Percentiles rank a stretch among this genome's conserved stretches.
phyloP scores from a whole-genome alignment of 2,329 filamentous ascomycete genomes.

The Aspergillaceae sp. region DNA sequence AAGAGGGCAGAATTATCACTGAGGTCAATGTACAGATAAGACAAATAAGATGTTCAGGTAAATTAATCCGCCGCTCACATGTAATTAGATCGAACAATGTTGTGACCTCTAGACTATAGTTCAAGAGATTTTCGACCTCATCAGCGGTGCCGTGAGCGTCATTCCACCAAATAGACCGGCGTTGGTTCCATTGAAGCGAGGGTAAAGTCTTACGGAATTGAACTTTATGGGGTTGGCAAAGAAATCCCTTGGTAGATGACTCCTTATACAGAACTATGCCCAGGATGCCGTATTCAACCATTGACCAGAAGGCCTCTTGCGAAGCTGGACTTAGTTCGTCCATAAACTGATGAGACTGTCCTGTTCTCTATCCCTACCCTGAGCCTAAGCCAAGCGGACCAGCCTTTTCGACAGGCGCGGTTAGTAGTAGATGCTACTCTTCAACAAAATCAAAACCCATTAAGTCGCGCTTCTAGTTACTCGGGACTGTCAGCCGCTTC shows the following conservation, averaged over 20 bases:
- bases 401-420: constrained; percentile 29
- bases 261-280: constrained; percentile 6
- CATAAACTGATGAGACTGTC: constrained; percentile 9
- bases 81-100: no score
- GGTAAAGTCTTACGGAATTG: neutral
- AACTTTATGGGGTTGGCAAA: constrained; percentile 9
- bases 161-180: neutral
- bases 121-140: constrained; percentile 10
- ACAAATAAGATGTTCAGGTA: no score
- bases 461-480: constrained; percentile 13
- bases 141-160: constrained; percentile 9
- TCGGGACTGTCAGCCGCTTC: constrained; percentile 13
- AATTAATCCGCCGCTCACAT: no score
- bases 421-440: constrained; percentile 18
- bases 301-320: constrained; percentile 12
- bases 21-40: no score
- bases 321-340: constrained; percentile 11
- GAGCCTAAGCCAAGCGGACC: constrained; percentile 20
- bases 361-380: constrained; percentile 11
- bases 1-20: no score
- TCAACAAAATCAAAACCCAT: constrained; percentile 16
- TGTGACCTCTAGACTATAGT: constrained; percentile 6
- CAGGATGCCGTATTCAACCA: constrained; percentile 16
- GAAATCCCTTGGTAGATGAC: neutral
- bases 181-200: neutral